Evolutionary conservation across 164 flowering plant species (phyloP), one percentile per base, ranked within the genome.

Genomic region (Akebia trifoliata): DNA sequence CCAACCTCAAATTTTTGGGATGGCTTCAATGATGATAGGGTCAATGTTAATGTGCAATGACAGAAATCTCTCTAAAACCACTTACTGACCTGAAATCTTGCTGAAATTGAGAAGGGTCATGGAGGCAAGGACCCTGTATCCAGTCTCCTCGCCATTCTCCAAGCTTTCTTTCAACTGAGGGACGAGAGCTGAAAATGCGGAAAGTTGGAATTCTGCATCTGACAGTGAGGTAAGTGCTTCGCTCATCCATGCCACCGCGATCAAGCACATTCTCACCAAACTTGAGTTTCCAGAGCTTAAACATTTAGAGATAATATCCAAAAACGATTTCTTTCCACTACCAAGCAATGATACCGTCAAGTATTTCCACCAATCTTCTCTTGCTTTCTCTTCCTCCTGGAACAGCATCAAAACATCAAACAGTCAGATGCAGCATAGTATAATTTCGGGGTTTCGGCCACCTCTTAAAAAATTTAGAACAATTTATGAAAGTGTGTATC

Each of bases 101-200:
- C 39, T 36, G 2, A 36, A 36, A 36, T 36, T 4, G 39, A 36
- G 39, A 10, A 36, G 14, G 12, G 1, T 2, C 39, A 36, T 36
- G 39, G 1, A 36, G 39, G 91, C 87, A 48, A 87, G 87, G 63
- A 73, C 14, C 39, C 39, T 36, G 14, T 36, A 36, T 57, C 79
- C 84, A 45, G 69, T 36, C 39, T 36, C 12, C 39, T 9, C 12
- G 39, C 39, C 39, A 36, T 2, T 36, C 12, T 36, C 39, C 39
- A 36, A 36, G 14, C 12, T 36, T 36, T 36, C 6, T 36, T 36
- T 2, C 2, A 36, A 67, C 29, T 17, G 39, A 15, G 12, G 14
- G 39, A 9, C 14, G 39, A 36, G 14, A 1, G 39, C 1, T 36
- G 6, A 36, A 36, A 36, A 36, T 9, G 39, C 39, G 9, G 39